Base-by-base conservation (phyloP, 805 yeast genomes). In the Citeromyces matritensis region DNA sequence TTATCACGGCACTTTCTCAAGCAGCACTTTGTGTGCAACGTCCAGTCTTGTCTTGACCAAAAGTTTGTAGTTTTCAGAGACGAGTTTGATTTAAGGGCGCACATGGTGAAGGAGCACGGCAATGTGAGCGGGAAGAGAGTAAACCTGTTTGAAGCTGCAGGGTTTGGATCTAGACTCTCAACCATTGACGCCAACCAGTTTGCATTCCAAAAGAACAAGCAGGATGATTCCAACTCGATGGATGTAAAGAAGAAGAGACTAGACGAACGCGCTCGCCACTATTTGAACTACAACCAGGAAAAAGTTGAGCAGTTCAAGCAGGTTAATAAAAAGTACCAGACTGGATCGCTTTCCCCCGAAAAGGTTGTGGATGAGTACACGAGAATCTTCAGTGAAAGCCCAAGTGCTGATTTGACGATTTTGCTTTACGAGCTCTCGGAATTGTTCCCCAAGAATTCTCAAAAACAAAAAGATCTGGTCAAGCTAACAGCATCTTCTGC, bases 61-160 rank as follows among this genome's bases (percentile, higher is more conserved):
- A 81, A 82, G 48, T 88, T 91, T 55, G 91, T 91, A 14, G 98
- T 88, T 1, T 91, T 91, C 48, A 68, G 76, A 14, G 88, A 84
- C 38, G 91, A 81, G 33, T 53, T 85, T 34, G 96, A 85, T 42
- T 60, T 91, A 33, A 77, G 80, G 33, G 86, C 93, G 2, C 98
- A 91, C 52, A 76, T 84, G 73, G 53, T 84, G 30, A 69, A 73
- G 39, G 88, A 79, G 42, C 99, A 91, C 51, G 73, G 80, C 3
- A 67, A 68, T 4, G 40, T 76, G 3, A 55, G 63, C 27, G 73
- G 69, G 9, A 53, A 56, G 30, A 47, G 60, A 9, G 9, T 26
- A 19, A 26, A 26, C 17, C 48, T 67, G 4, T 26, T 48, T 8
- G 65, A 69, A 2, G 44, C 55, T 9, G 5, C 37, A 15, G 47